Evolutionary conservation across 2,329 filamentous ascomycete genomes (phyloP).

Genomic region (Fusarium oxysporum): DNA sequence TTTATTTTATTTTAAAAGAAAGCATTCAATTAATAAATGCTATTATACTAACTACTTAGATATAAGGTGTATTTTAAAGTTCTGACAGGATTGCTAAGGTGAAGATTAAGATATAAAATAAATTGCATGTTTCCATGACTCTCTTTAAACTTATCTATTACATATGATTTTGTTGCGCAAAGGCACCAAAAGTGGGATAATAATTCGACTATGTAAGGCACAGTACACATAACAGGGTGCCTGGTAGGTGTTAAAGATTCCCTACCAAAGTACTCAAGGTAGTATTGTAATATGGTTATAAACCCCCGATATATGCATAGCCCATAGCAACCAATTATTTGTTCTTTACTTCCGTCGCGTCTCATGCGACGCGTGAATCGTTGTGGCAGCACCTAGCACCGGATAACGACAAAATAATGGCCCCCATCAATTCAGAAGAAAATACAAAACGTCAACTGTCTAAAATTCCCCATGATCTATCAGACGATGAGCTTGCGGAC

Average conservation of each 20-base stretch:
- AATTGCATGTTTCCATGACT: not conserved
- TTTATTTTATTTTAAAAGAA: not conserved
- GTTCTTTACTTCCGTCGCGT: constrained; percentile 43
- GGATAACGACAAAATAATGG: constrained; percentile 40
- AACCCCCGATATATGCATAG: constrained; percentile 38
- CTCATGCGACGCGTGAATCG: constrained; percentile 47
- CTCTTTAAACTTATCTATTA: not conserved
- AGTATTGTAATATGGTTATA: not conserved
- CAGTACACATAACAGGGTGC: not conserved
- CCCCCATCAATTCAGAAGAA: constrained; percentile 34
- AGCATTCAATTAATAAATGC: not conserved
- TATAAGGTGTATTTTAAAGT: not conserved
- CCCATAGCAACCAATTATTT: constrained; percentile 34
- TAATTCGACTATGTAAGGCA: not conserved
- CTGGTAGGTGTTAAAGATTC: not conserved
- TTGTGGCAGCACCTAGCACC: constrained; percentile 8
- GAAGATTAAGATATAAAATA: not conserved
- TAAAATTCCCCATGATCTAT: constrained; percentile 66
- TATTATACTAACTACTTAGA: not conserved
- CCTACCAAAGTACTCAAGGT: not conserved
- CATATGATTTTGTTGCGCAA: not conserved
- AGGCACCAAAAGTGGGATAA: not conserved
- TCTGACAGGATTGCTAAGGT: not conserved
- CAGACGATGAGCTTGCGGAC: constrained; percentile 85
- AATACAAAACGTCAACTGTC: constrained; percentile 33